Base-by-base conservation (phyloP, 768 basidiomycete genomes). In the Lactifluus pinguis region DNA sequence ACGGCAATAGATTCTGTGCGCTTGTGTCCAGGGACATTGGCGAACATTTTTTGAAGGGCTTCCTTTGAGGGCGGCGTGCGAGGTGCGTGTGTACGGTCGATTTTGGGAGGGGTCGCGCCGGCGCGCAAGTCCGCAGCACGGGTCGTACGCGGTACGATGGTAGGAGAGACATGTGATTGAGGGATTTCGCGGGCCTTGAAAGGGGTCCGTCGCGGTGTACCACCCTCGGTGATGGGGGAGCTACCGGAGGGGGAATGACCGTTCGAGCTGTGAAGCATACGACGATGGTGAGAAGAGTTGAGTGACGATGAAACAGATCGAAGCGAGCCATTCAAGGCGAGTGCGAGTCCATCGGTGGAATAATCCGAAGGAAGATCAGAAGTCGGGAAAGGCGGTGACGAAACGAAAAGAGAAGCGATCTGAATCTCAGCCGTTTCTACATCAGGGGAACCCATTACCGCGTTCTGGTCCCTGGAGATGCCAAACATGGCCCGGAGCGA, bases 21-120 rank as follows among this genome's bases (percentile, higher is more conserved):
- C 68, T 90, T 91, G 71, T 93, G 91, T 0, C 90, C 90, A 0
- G 90, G 91, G 4, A 92, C 84, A 62, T 88, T 84, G 25, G 80
- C 79, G 69, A 92, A 93, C 14, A 84, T 86, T 72, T 81, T 74
- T 15, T 77, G 77, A 2, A 79, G 76, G 25, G 79, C 77, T 65
- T 86, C 88, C 67, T 86, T 85, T 7, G 83, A 79, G 25, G 79
- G 74, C 0, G 84, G 79, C 30, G 72, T 73, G 32, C 85, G 81
- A 17, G 83, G 80, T 1, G 65, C 71, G 11, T 71, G 75, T 30
- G 71, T 66, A 1, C 68, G 71, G 8, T 71, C 72, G 58, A 76
- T 78, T 30, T 56, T 69, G 65, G 83, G 81, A 1, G 80, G 63
- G 0, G 73, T 69, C 51, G 79, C 62, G 8, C 88, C 89, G 2